A percentile compares a stretch with the other conserved stretches of the same genome.
Evolutionary conservation across 768 basidiomycete species (phyloP).

Genomic region (Xanthoconium stramineum): DNA sequence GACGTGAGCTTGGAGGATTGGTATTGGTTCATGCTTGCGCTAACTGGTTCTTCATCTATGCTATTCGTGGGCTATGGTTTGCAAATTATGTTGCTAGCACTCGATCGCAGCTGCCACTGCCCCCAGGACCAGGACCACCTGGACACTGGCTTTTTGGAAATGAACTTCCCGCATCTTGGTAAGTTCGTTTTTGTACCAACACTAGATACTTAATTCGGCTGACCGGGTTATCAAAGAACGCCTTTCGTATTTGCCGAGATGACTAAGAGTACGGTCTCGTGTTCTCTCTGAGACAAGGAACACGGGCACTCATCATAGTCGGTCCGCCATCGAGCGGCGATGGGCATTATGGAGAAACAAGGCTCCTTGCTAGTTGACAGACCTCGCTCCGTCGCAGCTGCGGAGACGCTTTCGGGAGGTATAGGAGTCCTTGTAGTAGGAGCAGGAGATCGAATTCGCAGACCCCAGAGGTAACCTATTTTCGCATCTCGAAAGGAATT

Average conservation of each 20-base stretch:
- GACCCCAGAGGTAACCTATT: not conserved
- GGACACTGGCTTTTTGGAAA: conserved; percentile 18
- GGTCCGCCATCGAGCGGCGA: conserved; percentile 21
- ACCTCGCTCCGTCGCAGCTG: conserved; percentile 1
- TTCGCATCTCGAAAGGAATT: not conserved
- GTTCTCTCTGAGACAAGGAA: conserved; percentile 51
- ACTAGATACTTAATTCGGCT: too few species aligned
- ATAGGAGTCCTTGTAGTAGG: conserved; percentile 1
- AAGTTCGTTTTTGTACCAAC: too few species aligned
- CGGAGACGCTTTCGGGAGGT: conserved; percentile 6
- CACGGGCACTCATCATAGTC: conserved; percentile 10
- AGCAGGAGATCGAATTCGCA: not conserved
- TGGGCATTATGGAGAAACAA: conserved; percentile 13
- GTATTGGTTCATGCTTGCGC: too few species aligned
- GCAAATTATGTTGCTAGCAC: too few species aligned
- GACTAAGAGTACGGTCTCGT: conserved; percentile 61
- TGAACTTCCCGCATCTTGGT: conserved; percentile 2
- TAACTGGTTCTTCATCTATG: too few species aligned
- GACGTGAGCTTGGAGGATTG: too few species aligned
- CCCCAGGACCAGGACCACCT: conserved; percentile 15
- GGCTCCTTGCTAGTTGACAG: conserved; percentile 4
- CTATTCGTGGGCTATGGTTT: too few species aligned
- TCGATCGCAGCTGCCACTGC: too few species aligned
- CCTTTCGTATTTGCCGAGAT: conserved; percentile 46
- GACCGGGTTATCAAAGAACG: conserved; percentile 3